A percentile compares a stretch with the other conserved stretches of the same genome.
These are phyloP conservation scores for Leishmania aethiopica DNA, from an alignment of 208 protist genomes.

Conservation along the genomic window DNA sequence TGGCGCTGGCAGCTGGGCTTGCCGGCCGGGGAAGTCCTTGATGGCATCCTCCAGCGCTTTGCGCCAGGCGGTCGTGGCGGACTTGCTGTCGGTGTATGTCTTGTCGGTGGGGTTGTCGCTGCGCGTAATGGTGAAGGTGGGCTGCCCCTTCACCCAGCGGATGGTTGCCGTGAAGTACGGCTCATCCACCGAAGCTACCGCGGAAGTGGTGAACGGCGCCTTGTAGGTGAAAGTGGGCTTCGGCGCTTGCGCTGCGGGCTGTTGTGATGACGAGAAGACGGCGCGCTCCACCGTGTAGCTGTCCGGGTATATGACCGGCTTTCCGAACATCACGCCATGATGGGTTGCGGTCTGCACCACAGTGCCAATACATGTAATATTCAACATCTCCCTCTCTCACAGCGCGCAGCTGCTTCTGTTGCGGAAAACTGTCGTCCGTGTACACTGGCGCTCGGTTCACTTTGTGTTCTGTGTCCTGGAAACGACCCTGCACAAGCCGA, in stretches of 20 bases:
- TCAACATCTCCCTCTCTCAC: constrained; percentile 32
- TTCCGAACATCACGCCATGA: constrained; percentile 12
- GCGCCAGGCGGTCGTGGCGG: constrained; percentile 48
- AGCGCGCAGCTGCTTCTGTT: background rate
- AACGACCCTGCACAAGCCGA: background rate
- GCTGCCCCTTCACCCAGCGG: constrained; percentile 12
- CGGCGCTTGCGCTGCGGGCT: background rate
- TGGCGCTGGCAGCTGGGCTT: background rate
- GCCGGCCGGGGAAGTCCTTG: constrained; percentile 52
- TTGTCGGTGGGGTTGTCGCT: constrained; percentile 60
- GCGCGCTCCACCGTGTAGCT: constrained; percentile 61
- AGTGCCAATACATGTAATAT: constrained; percentile 49
- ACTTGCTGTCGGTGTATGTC: constrained; percentile 35
- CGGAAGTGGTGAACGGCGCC: background rate
- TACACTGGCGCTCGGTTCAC: background rate
- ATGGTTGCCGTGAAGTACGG: constrained; percentile 57
- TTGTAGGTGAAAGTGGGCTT: constrained; percentile 19
- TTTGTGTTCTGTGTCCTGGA: background rate
- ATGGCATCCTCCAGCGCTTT: constrained; percentile 48
- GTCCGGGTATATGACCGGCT: constrained; percentile 44
- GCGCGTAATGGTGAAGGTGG: constrained; percentile 55
- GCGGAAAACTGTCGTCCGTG: background rate
- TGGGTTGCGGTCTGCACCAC: constrained; percentile 43
- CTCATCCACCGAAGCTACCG: background rate
- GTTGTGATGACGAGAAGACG: constrained; percentile 33